Percentiles rank a stretch among this genome's conserved stretches.
phyloP scores from a whole-genome alignment of 139 green algal genomes.

The Chlamydomonas asymmetrica region DNA sequence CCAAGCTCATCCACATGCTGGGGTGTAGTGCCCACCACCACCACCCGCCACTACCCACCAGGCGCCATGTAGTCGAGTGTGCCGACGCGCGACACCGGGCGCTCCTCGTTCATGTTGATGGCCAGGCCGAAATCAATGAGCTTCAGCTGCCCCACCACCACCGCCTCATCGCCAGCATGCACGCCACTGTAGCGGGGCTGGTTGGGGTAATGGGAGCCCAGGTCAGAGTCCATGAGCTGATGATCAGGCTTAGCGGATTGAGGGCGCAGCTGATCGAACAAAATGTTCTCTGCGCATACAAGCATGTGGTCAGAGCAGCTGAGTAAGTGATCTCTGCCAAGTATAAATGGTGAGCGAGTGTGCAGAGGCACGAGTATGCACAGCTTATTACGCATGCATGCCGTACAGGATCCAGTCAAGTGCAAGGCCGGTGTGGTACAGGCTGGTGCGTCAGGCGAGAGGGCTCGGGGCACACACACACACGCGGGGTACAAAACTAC shows the following conservation, averaged over 20 bases:
- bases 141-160: conserved; percentile 30
- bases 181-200: conserved; percentile 7
- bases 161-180: conserved; percentile 10
- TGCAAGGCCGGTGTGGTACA: background rate
- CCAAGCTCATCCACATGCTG: too few species aligned
- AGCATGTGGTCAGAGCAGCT: background rate
- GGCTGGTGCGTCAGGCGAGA: background rate
- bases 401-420: background rate
- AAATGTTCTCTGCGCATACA: conserved; percentile 34
- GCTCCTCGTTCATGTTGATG: conserved; percentile 47
- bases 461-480: background rate
- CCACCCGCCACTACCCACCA: background rate
- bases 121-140: conserved; percentile 62
- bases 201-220: too few species aligned
- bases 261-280: too few species aligned
- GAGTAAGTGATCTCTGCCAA: background rate
- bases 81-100: conserved; percentile 52
- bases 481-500: background rate
- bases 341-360: background rate
- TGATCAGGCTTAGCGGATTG: too few species aligned
- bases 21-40: too few species aligned
- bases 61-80: conserved; percentile 43
- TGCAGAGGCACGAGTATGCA: background rate
- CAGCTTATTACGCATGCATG: background rate
- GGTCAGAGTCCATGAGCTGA: too few species aligned